Evolutionary conservation across 106 monocot species (phyloP).

Genomic region (Acorus calamus): DNA sequence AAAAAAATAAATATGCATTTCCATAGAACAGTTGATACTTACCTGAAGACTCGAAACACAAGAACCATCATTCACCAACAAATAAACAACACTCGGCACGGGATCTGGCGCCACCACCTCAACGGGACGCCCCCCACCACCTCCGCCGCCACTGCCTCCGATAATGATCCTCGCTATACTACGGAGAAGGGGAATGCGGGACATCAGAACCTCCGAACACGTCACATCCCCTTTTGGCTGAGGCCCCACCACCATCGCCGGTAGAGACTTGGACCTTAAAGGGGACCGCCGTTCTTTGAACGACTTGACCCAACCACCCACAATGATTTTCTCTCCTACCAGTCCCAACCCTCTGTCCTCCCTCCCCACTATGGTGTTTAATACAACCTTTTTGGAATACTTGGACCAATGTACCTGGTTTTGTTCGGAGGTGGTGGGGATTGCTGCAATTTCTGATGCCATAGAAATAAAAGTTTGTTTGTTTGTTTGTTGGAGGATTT

Average conservation of each 20-base stretch:
- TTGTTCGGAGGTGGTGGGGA: too few relatives aligned
- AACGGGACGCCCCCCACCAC: too few relatives aligned
- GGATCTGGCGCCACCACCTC: slow-evolving; percentile 10
- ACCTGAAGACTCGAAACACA: slow-evolving; percentile 62
- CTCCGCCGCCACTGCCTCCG: too few relatives aligned
- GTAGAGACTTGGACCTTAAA: too few relatives aligned
- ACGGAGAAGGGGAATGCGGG: too few relatives aligned
- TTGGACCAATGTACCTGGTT: slow-evolving; percentile 22
- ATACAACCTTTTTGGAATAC: slow-evolving; percentile 46
- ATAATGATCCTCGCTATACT: too few relatives aligned
- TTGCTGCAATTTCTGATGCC: too few relatives aligned
- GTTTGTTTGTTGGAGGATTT: too few relatives aligned
- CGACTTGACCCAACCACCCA: slow-evolving; percentile 86
- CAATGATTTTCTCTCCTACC: slow-evolving; percentile 47
- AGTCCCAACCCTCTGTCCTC: slow-evolving; percentile 33
- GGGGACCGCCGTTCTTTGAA: slow-evolving; percentile 7
- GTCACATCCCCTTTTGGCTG: too few relatives aligned
- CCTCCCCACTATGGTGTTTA: slow-evolving; percentile 46
- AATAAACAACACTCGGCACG: slow-evolving; percentile 12
- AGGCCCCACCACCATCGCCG: too few relatives aligned
- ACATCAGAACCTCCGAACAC: too few relatives aligned
- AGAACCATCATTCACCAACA: slow-evolving; percentile 74
- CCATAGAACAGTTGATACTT: neutral
- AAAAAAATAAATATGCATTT: neutral
- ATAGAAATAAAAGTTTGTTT: too few relatives aligned